Base-by-base conservation (phyloP, 495 filamentous ascomycete genomes). In the Talaromyces trachyspermus region DNA sequence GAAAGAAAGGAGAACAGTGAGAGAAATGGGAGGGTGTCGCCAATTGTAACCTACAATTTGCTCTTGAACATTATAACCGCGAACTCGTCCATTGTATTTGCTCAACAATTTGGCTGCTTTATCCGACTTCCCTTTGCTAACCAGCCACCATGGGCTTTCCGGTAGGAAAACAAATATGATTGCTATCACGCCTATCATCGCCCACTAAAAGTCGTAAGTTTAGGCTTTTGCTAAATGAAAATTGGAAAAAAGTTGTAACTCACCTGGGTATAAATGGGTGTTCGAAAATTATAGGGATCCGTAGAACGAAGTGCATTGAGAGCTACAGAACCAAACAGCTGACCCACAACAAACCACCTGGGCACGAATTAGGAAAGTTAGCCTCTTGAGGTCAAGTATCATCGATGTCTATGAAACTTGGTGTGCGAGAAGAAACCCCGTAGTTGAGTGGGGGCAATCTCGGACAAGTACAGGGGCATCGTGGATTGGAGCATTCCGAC, bases 401-500 rank as follows among this genome's bases (percentile, higher is more conserved):
- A 37, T 65, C 69, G 51, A 70, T 63, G 24, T n/a, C n/a, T n/a
- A n/a, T n/a, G n/a, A n/a, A n/a, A n/a, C n/a, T n/a, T n/a, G n/a
- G n/a, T n/a, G n/a, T n/a, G n/a, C n/a, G n/a, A n/a, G n/a, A 63
- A 59, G 36, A 65, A 63, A 18, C 67, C 67, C 35, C 60, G 56
- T 12, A 68, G 43, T 30, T 64, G 63, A 3, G 64, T 67, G 1
- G 67, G 67, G 1, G 67, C 62, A 8, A 68, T 56, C 32, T 70
- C 67, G 5, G 63, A 64, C 15, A 70, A 20, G 42, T 70, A 70
- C 0, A 68, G 51, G n/a, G 67, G 67, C 53, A 70, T 47, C 0
- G 67, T 70, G 3, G 62, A 63, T 38, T 70, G 67, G 18, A 70
- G 43, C 62, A 65, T 65, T 14, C 67, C 67, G 1, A 70, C 67